Conservation (phyloP, 2,329 filamentous ascomycete species). For the Xylariaceae sp. region DNA sequence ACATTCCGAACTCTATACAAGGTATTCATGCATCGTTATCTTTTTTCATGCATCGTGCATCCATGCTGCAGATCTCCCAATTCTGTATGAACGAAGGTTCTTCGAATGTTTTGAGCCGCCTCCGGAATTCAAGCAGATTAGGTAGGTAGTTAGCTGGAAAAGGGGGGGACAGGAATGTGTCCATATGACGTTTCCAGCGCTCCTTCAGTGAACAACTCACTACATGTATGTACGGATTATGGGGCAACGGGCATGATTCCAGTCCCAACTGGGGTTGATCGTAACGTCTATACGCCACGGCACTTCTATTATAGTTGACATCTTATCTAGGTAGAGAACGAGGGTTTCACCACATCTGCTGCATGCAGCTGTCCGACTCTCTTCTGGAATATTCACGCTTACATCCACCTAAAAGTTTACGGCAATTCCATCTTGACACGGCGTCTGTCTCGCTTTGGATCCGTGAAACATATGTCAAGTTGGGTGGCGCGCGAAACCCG, state of each 20-base stretch:
- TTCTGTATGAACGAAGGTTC: neutral
- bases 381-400: neutral
- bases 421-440: slow-evolving; percentile 25
- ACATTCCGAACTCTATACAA: neutral
- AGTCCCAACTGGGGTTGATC: neutral
- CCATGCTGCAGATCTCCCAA: neutral
- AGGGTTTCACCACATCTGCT: slow-evolving; percentile 4
- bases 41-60: neutral
- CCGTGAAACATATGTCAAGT: slow-evolving; percentile 11
- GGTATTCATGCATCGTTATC: neutral
- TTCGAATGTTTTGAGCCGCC: neutral
- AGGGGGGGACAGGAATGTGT: neutral
- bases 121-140: neutral
- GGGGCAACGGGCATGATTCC: too few species aligned
- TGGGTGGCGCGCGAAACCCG: slow-evolving; percentile 19
- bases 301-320: neutral
- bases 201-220: neutral
- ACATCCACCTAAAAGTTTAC: slow-evolving; percentile 6
- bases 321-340: too few species aligned
- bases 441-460: slow-evolving; percentile 25
- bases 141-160: neutral
- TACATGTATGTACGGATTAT: too few species aligned
- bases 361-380: neutral
- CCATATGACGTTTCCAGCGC: neutral
- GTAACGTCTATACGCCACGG: neutral